These are phyloP conservation scores for Discostella stelligeroides DNA, from an alignment of 108 stramenopile genomes.

Conservation along the genomic window DNA sequence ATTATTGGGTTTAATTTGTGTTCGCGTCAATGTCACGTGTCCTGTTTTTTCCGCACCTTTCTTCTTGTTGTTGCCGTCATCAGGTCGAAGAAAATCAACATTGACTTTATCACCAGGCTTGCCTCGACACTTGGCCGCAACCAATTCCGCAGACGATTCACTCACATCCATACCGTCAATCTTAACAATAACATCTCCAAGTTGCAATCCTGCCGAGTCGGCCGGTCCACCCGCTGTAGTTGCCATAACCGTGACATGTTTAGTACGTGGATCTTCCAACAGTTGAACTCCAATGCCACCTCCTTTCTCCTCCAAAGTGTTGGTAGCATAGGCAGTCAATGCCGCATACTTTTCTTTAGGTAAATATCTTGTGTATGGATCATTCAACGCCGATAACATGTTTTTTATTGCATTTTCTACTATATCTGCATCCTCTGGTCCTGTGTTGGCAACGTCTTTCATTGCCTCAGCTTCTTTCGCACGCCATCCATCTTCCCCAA, in stretches of 20 bases:
- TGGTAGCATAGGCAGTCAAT: conserved; percentile 50
- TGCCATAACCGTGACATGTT: conserved; percentile 47
- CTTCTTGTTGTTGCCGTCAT: no score
- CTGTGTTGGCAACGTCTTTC: conserved; percentile 39
- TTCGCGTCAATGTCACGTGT: conserved; percentile 28
- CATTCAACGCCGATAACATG: conserved; percentile 50
- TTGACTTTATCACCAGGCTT: conserved; percentile 37
- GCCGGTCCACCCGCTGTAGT: conserved; percentile 49
- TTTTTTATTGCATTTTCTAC: conserved; percentile 40
- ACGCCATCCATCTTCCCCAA: conserved; percentile 62
- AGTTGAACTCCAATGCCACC: conserved; percentile 64
- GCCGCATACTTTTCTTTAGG: conserved; percentile 48
- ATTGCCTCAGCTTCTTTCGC: conserved; percentile 42
- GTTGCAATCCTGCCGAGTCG: conserved; percentile 38
- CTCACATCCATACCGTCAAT: conserved; percentile 53
- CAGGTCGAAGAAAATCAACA: conserved; percentile 30
- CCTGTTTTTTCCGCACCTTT: neutral
- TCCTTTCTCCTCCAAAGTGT: neutral
- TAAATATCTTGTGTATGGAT: conserved; percentile 64
- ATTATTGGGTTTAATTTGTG: conserved; percentile 29
- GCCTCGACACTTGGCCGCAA: conserved; percentile 61
- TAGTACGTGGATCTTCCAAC: conserved; percentile 34
- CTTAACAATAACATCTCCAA: conserved; percentile 49
- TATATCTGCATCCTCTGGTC: conserved; percentile 55
- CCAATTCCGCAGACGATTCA: conserved; percentile 51